Evolutionary conservation across 306 rosid species (phyloP), one percentile per base, ranked within the genome.

Genomic region (Lathyrus tuberosus): DNA sequence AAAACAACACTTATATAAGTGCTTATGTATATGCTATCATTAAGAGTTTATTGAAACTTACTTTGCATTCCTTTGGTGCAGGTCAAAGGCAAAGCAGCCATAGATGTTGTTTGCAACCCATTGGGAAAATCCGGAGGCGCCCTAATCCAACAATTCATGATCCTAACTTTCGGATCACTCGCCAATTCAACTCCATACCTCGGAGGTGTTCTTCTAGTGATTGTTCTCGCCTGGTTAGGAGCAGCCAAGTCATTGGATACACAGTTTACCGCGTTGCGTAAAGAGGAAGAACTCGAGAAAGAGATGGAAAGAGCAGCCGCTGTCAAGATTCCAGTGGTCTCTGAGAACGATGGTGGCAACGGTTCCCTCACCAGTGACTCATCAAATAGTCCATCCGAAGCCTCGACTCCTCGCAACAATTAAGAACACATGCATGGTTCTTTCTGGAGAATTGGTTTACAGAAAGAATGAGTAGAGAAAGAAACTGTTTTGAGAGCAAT

Each of bases 71-170:
- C 24, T 75, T 75, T 14, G 62, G 24, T 64, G 10, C 57, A 95
- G 97, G 95, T 95, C 56, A 95, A 95, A 76, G 99, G 99, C 14
- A 95, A 95, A 88, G 99, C 99, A 1, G 99, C 99, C 70, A 95
- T 95, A 47, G 99, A 95, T 75, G 97, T 91, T 4, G 99, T 95
- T 65, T 95, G 99, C 90, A 95, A 95, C 76, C 99, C 99, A 26
- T 63, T 95, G 84, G 97, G 97, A 54, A 95, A 95, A 54, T 95
- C 97, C 16, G 99, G 99, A 3, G 99, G 99, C 7, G 97, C 99
- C 59, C 91, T 91, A 33, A 95, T 95, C 54, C 99, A 95, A 70
- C 99, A 95, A 78, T 91, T 95, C 71, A 95, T 95, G 99, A 95
- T 95, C 79, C 74, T 95, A 52, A 77, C 81, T 48, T 95, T 95